Percentiles rank a stretch among this genome's conserved stretches.
Conservation (phyloP, 2,329 filamentous ascomycete species). For the Pseudogymnoascus sp. region DNA sequence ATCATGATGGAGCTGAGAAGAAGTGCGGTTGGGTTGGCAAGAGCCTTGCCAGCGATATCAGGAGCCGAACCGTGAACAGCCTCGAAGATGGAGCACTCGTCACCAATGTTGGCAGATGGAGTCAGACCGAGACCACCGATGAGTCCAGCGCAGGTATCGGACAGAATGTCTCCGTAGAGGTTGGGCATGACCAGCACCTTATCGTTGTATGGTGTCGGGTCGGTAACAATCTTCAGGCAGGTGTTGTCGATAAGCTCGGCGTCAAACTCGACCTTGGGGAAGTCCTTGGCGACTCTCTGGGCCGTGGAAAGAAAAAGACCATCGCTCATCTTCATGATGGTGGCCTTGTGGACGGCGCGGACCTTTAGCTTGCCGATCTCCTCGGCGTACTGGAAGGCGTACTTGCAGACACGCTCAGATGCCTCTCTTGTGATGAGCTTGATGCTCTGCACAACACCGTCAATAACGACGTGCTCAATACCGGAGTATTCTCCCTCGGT, state of each 20-base stretch:
- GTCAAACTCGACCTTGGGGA: constrained; percentile 91
- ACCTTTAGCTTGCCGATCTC: constrained; percentile 93
- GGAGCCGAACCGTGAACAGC: constrained; percentile 96
- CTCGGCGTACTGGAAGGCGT: constrained; percentile 96
- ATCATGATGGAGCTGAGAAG: constrained; percentile 98
- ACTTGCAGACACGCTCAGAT: constrained; percentile 89
- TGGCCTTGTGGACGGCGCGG: constrained; percentile 97
- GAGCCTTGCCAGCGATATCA: constrained; percentile 90
- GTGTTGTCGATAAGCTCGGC: constrained; percentile 98
- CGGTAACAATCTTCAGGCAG: constrained; percentile 96
- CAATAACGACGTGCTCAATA: constrained; percentile 96
- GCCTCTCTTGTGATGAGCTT: constrained; percentile 97
- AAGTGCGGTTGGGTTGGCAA: constrained; percentile 95
- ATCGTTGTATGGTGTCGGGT: constrained; percentile 95
- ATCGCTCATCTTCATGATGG: constrained; percentile 99
- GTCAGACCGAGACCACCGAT: constrained; percentile 96
- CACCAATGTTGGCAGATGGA: constrained; percentile 96
- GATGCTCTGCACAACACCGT: constrained; percentile 97
- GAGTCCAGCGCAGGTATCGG: constrained; percentile 97
- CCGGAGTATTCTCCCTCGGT: constrained; percentile 99
- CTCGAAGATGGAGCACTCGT: constrained; percentile 99
- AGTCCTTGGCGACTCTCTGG: constrained; percentile 83
- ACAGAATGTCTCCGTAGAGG: constrained; percentile 98
- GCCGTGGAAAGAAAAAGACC: constrained; percentile 92
- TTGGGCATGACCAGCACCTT: constrained; percentile 98